Percentiles rank a stretch among this genome's conserved stretches.
These are phyloP conservation scores for Psilocybe cubensis DNA, from an alignment of 768 basidiomycete genomes.

Conservation along the genomic window DNA sequence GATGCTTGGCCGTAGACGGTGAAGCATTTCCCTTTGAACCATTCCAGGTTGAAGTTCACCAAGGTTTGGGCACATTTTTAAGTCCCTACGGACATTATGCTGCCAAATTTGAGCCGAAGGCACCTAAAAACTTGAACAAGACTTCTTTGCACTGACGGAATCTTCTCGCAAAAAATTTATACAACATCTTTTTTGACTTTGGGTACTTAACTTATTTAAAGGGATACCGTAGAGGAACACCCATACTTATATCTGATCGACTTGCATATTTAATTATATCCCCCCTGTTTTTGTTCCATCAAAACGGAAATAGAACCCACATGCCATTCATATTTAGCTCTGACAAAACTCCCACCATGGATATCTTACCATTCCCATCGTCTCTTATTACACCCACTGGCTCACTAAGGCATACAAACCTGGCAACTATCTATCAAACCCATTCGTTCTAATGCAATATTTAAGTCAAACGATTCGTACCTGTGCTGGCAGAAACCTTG, in stretches of 20 bases:
- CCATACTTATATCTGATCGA: too few relatives aligned
- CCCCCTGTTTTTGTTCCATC: too few relatives aligned
- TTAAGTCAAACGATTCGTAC: not conserved
- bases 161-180: too few relatives aligned
- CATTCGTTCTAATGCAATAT: not conserved
- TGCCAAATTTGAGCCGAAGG: slow-evolving; percentile 48
- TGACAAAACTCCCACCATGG: not conserved
- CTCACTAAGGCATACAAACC: not conserved
- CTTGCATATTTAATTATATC: too few relatives aligned
- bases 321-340: not conserved
- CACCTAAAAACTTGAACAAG: slow-evolving; percentile 1
- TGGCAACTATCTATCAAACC: not conserved
- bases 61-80: slow-evolving; percentile 64
- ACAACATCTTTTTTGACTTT: too few relatives aligned
- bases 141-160: not conserved
- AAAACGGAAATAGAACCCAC: too few relatives aligned
- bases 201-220: too few relatives aligned
- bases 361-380: not conserved
- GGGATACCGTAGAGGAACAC: too few relatives aligned
- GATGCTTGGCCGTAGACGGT: slow-evolving; percentile 75
- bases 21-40: slow-evolving; percentile 76
- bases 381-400: not conserved
- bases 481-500: not conserved
- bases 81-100: slow-evolving; percentile 67
- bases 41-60: slow-evolving; percentile 78